Evolutionary conservation across 371 early-diverging fungal genomes (phyloP), one percentile per base, ranked within the genome.

Genomic region (Umbelopsis sp.): DNA sequence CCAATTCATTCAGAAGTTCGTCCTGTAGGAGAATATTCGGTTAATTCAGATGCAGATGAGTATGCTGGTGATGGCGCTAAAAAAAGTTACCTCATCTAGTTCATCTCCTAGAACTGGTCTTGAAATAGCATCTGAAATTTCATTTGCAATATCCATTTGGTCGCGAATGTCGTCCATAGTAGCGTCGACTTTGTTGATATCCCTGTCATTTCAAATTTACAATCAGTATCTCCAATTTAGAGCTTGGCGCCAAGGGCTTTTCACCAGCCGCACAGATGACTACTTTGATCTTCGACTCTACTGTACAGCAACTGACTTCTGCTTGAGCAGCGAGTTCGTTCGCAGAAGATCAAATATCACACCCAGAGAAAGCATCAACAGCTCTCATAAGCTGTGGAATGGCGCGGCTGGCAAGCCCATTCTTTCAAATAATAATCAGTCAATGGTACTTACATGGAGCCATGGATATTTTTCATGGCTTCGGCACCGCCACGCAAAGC

Each of bases 141-240:
- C 98, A 74, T 96, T 95, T 20, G 96, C 95, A 70, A 96, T 78
- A 72, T 96, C 97, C 96, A 97, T 97, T 77, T 97, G 96, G 69
- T 97, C 98, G 65, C 96, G 89, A 69, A 99, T 96, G 66, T 96
- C 96, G 75, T 99, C 99, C 97, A 97, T 96, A 3, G 93, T 94
- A 51, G 87, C 83, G 76, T 99, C 99, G 44, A 99, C 97, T 86
- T 94, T 95, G 78, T 96, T 91, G 66, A 97, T 93, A 73, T 95
- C 89, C 89, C 96, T 95, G 74, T 37, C 66, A 65, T 16, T 16
- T 41, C 6, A 70, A 22, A 57, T 53, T 41, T 11, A 57, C 14
- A 57, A 16, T 29, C 41, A n/a, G 20, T 9, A 29, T 14, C 35
- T 51, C 37, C 29, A 41, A 4, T 29, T 12, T 24, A 44, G 41